These are phyloP conservation scores for Oryza coarctata DNA, from an alignment of 176 grass and related monocot genomes.

Conservation along the genomic window DNA sequence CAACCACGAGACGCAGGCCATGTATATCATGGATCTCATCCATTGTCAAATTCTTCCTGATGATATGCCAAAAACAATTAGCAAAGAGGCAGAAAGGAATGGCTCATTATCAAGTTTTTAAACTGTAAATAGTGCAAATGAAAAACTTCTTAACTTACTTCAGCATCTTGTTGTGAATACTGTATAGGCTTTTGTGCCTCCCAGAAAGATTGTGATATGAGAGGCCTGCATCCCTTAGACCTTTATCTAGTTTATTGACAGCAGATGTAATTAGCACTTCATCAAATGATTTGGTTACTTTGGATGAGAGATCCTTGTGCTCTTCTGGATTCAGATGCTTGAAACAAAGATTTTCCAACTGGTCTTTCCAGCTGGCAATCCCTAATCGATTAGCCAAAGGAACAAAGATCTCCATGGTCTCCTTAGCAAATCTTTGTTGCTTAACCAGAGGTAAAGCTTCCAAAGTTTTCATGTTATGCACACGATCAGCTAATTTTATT, in stretches of 20 bases:
- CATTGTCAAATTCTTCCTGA: constrained; percentile 75
- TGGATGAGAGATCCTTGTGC: constrained; percentile 54
- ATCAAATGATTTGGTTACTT: constrained; percentile 62
- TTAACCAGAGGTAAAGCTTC: constrained; percentile 47
- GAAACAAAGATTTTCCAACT: constrained; percentile 66
- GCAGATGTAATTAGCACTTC: constrained; percentile 57
- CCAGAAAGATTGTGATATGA: constrained; percentile 66
- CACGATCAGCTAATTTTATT: constrained; percentile 69
- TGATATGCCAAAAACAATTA: constrained; percentile 7
- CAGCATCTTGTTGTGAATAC: constrained; percentile 62
- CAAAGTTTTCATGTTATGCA: constrained; percentile 75
- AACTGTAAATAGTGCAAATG: constrained; percentile 8
- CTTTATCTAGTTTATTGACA: constrained; percentile 47
- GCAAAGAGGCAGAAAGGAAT: constrained; percentile 4
- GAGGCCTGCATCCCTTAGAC: constrained; percentile 51
- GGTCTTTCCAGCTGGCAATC: constrained; percentile 63
- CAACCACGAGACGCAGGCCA: constrained; percentile 54
- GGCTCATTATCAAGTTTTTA: background rate
- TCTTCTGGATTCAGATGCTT: constrained; percentile 53
- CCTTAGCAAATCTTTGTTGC: constrained; percentile 60
- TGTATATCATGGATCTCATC: constrained; percentile 65
- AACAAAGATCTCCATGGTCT: constrained; percentile 69
- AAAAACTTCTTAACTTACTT: constrained; percentile 45
- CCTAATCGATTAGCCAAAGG: constrained; percentile 69
- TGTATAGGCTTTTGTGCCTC: constrained; percentile 59